Evolutionary conservation across 1,139 yeast genomes (phyloP), one percentile per base, ranked within the genome.

Genomic region (Sugiyamaella xylanicola): DNA sequence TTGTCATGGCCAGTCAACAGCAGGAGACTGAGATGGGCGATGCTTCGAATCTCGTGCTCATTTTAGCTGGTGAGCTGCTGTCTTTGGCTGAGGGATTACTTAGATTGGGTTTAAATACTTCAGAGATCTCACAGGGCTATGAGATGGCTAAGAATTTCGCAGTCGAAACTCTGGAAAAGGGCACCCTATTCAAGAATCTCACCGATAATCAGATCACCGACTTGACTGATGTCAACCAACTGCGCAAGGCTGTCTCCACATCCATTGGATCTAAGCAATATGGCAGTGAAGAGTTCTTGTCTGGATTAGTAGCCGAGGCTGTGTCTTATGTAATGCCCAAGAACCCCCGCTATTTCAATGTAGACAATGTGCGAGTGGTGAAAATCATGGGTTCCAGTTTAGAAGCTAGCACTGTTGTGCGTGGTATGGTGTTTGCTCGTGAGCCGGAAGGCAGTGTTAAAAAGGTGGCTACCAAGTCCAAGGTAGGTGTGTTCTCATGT

Each of bases 401-500:
- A 64, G 74, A 78, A 36, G 80, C 81, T 64, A 87, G 96, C 8
- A 80, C 81, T 65, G 99, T 95, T 55, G 78, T 95, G 63, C 89
- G 88, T 74, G 99, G 99, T 64, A 93, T 93, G 99, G 97, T 95
- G 42, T 93, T 95, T 79, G 96, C 96, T 64, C 82, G 95, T 67
- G 96, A 91, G 72, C 97, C 99, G 11, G 98, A 93, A 72, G 96
- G 97, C 15, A 84, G 83, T 61, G 74, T 92, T 55, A 89, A 89
- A 72, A 80, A 84, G 61, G 76, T 87, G 56, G 39, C 47, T 19
- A 72, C 72, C 35, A 83, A 81, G 65, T 83, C 95, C 25, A 91
- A 90, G 73, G 98, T 93, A 44, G 99, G 89, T 7, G 93, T 91
- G 2, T 95, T 81, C 75, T 90, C 97, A 13, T 86, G 96, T 72